These are phyloP conservation scores for Geotrichum armillariae DNA, from an alignment of 1,139 yeast genomes.

Conservation along the genomic window DNA sequence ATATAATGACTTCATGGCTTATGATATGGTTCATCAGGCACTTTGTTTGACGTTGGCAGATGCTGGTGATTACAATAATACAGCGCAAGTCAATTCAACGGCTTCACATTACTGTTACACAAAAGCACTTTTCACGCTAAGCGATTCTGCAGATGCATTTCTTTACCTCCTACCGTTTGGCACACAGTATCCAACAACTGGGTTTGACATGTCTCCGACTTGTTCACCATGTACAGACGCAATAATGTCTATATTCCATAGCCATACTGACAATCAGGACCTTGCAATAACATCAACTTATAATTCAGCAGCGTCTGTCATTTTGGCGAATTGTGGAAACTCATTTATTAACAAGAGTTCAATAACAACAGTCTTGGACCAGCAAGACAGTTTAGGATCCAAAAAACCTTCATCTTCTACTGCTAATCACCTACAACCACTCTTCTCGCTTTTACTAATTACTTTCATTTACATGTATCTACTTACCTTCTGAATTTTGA, in stretches of 20 bases:
- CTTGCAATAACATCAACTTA: slow-evolving; percentile 34
- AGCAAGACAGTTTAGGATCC: too few relatives aligned
- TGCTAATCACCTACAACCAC: neutral
- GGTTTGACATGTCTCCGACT: slow-evolving; percentile 24
- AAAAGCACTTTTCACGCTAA: slow-evolving; percentile 32
- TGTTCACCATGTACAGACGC: slow-evolving; percentile 33
- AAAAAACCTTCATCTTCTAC: neutral
- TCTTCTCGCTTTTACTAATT: neutral
- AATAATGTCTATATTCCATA: slow-evolving; percentile 32
- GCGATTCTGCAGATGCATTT: slow-evolving; percentile 33
- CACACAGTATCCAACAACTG: slow-evolving; percentile 28
- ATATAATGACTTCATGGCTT: slow-evolving; percentile 33
- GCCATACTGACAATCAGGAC: slow-evolving; percentile 29
- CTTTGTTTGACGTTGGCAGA: slow-evolving; percentile 30
- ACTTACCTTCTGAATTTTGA: too few relatives aligned
- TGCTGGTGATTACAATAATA: slow-evolving; percentile 1
- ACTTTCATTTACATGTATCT: too few relatives aligned
- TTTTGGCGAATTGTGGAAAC: slow-evolving; percentile 27
- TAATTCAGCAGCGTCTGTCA: slow-evolving; percentile 31
- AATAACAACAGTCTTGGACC: neutral
- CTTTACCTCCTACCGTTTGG: slow-evolving; percentile 38
- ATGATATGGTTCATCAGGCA: slow-evolving; percentile 32
- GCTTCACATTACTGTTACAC: slow-evolving; percentile 34
- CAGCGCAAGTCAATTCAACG: neutral
- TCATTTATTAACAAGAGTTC: slow-evolving; percentile 22